phyloP scores from a whole-genome alignment of 2,329 filamentous ascomycete species.

The Penicillium digitatum region DNA sequence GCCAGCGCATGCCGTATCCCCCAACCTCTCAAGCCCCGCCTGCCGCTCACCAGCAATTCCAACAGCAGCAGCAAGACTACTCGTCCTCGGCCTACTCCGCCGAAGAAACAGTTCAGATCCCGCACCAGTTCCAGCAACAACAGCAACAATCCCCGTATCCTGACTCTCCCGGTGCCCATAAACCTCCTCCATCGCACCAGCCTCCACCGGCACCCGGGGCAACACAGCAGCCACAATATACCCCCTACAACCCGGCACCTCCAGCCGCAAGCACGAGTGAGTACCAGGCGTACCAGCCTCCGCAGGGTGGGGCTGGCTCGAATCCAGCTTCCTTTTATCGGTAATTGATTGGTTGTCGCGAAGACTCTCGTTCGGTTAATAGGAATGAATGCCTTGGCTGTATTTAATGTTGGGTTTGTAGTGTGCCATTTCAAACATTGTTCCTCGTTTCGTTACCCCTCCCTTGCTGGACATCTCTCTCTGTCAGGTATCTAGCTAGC shows the following conservation, averaged over 20 bases:
- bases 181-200: slow-evolving; percentile 33
- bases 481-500: slow-evolving; percentile 14
- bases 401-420: background rate
- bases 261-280: slow-evolving; percentile 23
- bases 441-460: background rate
- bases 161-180: slow-evolving; percentile 27
- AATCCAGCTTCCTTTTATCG: slow-evolving; percentile 42
- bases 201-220: slow-evolving; percentile 35
- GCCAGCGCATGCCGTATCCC: slow-evolving; percentile 35
- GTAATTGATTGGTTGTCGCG: slow-evolving; percentile 16
- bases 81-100: slow-evolving; percentile 41
- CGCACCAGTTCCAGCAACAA: slow-evolving; percentile 22
- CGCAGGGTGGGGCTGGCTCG: slow-evolving; percentile 29
- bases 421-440: background rate
- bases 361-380: background rate
- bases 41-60: slow-evolving; percentile 30
- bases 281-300: slow-evolving; percentile 40
- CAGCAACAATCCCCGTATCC: slow-evolving; percentile 35
- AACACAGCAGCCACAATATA: slow-evolving; percentile 33
- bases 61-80: slow-evolving; percentile 37
- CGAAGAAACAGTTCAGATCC: slow-evolving; percentile 29
- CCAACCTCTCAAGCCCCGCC: slow-evolving; percentile 26
- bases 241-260: slow-evolving; percentile 26
- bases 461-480: slow-evolving; percentile 8
- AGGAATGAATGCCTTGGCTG: background rate